Base-by-base conservation (phyloP, 768 basidiomycete species). In the Serendipita indica region DNA sequence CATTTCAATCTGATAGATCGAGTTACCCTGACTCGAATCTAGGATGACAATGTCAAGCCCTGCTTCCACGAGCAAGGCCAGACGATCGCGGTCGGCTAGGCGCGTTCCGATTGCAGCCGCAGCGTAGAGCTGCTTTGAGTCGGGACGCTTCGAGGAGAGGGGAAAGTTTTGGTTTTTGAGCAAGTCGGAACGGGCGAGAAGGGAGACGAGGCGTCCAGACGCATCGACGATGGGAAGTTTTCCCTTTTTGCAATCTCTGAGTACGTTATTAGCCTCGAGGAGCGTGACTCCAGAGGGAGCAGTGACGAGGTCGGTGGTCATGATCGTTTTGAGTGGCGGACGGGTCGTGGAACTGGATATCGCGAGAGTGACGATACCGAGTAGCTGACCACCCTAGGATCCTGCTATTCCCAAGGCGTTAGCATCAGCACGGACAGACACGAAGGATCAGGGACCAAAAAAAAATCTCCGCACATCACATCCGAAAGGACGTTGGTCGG, bases 151-250 rank as follows among this genome's bases (percentile, higher is more conserved):
- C 64, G 85, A 88, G 1, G 96, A 91, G 60, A 96, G 80, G 1
- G 96, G 96, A 71, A 85, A 99, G 60, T 87, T 91, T 69, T 96
- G 89, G 72, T 94, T 96, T 72, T 99, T 98, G 68, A 98, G 81
- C 49, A 99, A 77, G 71, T 99, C 94, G 54, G 93, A 97, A 59
- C 93, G 91, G 1, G 94, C 91, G 59, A 99, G 83, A 63, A 99
- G 89, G 20, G 85, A 82, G 28, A 79, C 74, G 58, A 90, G 82
- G 60, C 79, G 73, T 49, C 84, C 83, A 45, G 78, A 66, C 6
- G 68, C 62, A 70, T 89, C 82, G 64, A 89, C 73, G 67, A 89
- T 83, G 32, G 93, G 96, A 1, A 98, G 82, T 69, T 99, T 99
- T 57, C 96, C 96, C 75, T 96, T 98, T 70, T 98, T 98, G 28